Evolutionary conservation across 495 filamentous ascomycete species (phyloP), one percentile per base, ranked within the genome.

Genomic region (Lepraria neglecta): DNA sequence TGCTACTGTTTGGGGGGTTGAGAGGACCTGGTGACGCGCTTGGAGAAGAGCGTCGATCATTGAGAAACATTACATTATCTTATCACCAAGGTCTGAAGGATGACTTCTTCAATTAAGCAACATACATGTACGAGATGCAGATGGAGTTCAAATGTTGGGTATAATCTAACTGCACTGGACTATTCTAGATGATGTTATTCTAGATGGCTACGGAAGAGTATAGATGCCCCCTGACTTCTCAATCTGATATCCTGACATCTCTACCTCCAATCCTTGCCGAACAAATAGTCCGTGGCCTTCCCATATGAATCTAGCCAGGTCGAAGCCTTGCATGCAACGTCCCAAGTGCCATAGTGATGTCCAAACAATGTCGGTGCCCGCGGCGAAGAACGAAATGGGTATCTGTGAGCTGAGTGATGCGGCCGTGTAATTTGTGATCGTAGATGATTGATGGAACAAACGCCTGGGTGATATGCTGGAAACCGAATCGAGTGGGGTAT

Each of bases 341-440:
- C 46, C 47, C 31, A 27, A 40, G 27, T 27, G 3, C 46, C 35
- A 30, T 51, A 35, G 28, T 60, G 3, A 31, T 44, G 33, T 60
- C 58, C 58, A 60, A 33, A 52, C 58, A 60, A 48, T 60, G 46
- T 33, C 47, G 11, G 30, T 19, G 40, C 6, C 35, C 50, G 42
- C 42, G 31, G 43, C n/a, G 33, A 46, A 40, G 42, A 38, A 38
- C 42, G 38, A 61, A 61, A 40, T 50, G 57, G 59, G 59, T 61
- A 61, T 61, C 59, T 61, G 47, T 60, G 59, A 61, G 59, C 28
- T 44, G 59, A 56, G 59, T 56, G 59, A 47, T 46, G 30, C 17
- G 47, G 24, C 59, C 35, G 50, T 28, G 30, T 50, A 61, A 61
- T 56, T 42, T 61, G 50, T 56, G 59, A 38, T 47, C 59, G 14